Evolutionary conservation across 208 protist species (phyloP).

Genomic region (Perkinsela sp.): DNA sequence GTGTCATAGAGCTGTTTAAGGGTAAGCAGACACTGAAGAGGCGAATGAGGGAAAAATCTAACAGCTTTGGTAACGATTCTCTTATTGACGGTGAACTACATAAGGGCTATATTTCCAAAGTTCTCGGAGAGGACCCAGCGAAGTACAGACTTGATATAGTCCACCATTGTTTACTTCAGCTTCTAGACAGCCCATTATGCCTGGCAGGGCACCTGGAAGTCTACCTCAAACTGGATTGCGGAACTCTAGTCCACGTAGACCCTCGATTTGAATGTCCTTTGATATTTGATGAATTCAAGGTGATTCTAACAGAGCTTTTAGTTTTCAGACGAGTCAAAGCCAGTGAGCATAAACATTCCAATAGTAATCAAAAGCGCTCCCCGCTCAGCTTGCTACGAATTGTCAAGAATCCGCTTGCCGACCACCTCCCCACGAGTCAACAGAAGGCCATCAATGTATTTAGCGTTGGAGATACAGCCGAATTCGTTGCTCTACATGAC

Average conservation of each 20-base stretch:
- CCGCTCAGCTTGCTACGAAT: slow-evolving; percentile 81
- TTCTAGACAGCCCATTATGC: slow-evolving; percentile 92
- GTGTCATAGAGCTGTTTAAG: slow-evolving; percentile 66
- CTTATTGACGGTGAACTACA: slow-evolving; percentile 78
- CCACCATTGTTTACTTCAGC: slow-evolving; percentile 86
- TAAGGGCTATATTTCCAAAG: slow-evolving; percentile 35
- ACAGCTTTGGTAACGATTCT: slow-evolving; percentile 78
- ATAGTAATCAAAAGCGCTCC: slow-evolving; percentile 7
- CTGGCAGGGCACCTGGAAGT: slow-evolving; percentile 85
- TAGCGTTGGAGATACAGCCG: neutral
- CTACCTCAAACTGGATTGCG: slow-evolving; percentile 82
- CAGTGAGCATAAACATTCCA: slow-evolving; percentile 17
- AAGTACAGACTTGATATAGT: slow-evolving; percentile 89
- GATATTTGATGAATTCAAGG: slow-evolving; percentile 88
- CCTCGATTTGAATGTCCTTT: slow-evolving; percentile 87
- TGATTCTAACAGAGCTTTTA: slow-evolving; percentile 92
- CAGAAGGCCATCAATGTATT: neutral
- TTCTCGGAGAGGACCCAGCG: slow-evolving; percentile 62
- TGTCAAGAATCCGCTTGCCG: slow-evolving; percentile 89
- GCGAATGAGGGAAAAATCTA: slow-evolving; percentile 15
- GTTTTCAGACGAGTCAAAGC: slow-evolving; percentile 89
- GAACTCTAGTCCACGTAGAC: slow-evolving; percentile 75
- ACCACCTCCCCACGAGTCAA: slow-evolving; percentile 68
- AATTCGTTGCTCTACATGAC: neutral
- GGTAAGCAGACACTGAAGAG: neutral